Base-by-base conservation (phyloP, 1,284 basidiomycete species). In the Leccinum pachyderme region DNA sequence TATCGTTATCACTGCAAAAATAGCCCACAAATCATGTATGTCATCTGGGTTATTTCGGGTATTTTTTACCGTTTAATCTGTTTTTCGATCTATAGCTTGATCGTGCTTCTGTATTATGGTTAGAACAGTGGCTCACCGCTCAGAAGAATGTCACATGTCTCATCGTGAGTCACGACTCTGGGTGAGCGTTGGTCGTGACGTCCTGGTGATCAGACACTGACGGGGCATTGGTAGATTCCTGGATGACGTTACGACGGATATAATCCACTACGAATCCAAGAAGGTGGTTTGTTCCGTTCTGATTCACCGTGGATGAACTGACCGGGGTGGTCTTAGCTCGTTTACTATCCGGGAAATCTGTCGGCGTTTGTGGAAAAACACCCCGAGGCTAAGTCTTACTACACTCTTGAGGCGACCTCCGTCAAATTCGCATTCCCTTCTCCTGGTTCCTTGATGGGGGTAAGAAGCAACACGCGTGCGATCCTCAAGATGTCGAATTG, bases 381-480 rank as follows among this genome's bases (percentile, higher is more conserved):
- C 63, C 96, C 96, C 9, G 91, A 95, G 68, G 97, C 95, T 51
- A 94, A 91, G 77, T 94, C 94, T 8, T 99, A 98, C 82, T 98
- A 98, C 78, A 96, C 94, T 29, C 86, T 99, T 29, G 91, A 93
- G 13, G 95, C 95, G 3, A 95, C 93, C 52, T 89, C 92, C 55
- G 89, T 98, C 78, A 96, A 95, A 76, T 98, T 99, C 78, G 78
- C 91, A 33, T 99, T 99, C 84, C 96, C 96, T 47, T 84, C 95
- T 32, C 96, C 96, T 43, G 96, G 96, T 49, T 93, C 91, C 51
- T 82, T 99, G 60, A 95, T 98, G 91, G 96, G 97, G 60, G 95
- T 99, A 54, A 86, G 96, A 63, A 97, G 95, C 70, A 95, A 91
- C 72, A 99, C 96, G 13, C 88, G 96, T 58, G 93, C 95, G 8